These are phyloP conservation scores for Candolleomyces eurysporus DNA, from an alignment of 768 basidiomycete species.

Conservation along the genomic window DNA sequence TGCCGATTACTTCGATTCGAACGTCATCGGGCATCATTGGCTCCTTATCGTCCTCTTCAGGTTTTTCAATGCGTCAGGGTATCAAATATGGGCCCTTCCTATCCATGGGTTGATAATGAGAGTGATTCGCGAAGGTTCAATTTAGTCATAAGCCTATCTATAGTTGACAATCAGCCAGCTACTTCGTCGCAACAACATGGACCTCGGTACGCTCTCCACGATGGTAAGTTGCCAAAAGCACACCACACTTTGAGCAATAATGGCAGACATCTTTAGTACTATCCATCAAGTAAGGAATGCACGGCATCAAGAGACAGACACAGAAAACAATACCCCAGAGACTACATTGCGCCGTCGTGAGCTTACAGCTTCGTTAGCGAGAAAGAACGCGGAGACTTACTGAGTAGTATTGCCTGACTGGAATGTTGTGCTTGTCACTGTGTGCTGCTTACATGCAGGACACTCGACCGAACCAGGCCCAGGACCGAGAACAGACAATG, in stretches of 20 bases:
- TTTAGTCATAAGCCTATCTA: too few species aligned
- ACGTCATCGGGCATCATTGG: too few species aligned
- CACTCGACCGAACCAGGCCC: not conserved
- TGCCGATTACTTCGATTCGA: too few species aligned
- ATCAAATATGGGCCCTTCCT: too few species aligned
- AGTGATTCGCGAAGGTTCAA: too few species aligned
- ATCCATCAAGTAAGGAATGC: constrained; percentile 5
- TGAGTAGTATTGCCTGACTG: not conserved
- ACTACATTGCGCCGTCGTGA: not conserved
- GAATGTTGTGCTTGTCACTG: not conserved
- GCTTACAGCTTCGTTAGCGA: too few species aligned
- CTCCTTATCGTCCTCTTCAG: too few species aligned
- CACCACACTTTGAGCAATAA: not conserved
- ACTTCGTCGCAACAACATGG: not conserved
- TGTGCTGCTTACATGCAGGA: not conserved
- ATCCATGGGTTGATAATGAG: too few species aligned
- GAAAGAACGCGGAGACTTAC: not conserved
- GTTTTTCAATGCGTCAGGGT: too few species aligned
- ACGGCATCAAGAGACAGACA: not conserved
- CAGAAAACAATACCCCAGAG: constrained; percentile 1
- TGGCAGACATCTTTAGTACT: constrained; percentile 3
- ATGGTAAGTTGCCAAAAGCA: not conserved
- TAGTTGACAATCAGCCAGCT: not conserved
- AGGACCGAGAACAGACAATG: not conserved
- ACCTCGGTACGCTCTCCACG: not conserved